These are phyloP conservation scores for Thalassiosira exigua DNA, from an alignment of 352 stramenopile genomes.

Conservation along the genomic window DNA sequence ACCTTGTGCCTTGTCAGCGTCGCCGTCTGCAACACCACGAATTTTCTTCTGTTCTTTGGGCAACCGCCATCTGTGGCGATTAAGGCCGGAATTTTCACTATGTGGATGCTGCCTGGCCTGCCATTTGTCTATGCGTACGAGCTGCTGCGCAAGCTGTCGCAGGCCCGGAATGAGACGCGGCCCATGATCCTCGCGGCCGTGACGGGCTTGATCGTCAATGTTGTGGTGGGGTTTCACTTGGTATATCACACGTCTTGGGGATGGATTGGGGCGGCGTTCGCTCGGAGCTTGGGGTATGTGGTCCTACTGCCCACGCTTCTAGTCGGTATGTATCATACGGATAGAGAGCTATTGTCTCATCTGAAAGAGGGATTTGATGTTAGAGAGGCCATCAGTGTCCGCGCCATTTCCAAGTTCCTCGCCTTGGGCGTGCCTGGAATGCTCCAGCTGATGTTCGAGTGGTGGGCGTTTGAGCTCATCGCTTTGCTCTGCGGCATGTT, in stretches of 20 bases:
- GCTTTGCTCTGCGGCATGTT: conserved; percentile 86
- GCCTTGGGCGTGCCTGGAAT: conserved; percentile 87
- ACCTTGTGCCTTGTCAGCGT: conserved; percentile 82
- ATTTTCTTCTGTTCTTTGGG: conserved; percentile 85
- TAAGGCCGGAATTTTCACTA: conserved; percentile 83
- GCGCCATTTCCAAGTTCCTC: conserved; percentile 86
- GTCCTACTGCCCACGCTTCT: conserved; percentile 83
- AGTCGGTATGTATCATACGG: conserved; percentile 70
- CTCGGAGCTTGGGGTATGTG: conserved; percentile 82
- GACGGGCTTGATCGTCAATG: conserved; percentile 87
- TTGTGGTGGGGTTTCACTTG: conserved; percentile 87
- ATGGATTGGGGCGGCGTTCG: conserved; percentile 87
- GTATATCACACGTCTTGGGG: conserved; percentile 87
- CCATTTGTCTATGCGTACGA: conserved; percentile 89
- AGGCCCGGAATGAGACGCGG: conserved; percentile 88
- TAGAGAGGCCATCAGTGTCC: conserved; percentile 66
- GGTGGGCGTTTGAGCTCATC: conserved; percentile 87
- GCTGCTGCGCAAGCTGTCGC: conserved; percentile 87
- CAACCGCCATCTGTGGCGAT: conserved; percentile 84
- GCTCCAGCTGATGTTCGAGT: conserved; percentile 89
- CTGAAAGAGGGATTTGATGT: conserved; percentile 88
- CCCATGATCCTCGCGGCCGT: conserved; percentile 88
- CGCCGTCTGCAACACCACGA: conserved; percentile 86
- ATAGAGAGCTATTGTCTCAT: conserved; percentile 67
- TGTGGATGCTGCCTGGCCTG: conserved; percentile 86